phyloP scores from a whole-genome alignment of 2,329 filamentous ascomycete species.

The Rhytidhysteron rufulum region DNA sequence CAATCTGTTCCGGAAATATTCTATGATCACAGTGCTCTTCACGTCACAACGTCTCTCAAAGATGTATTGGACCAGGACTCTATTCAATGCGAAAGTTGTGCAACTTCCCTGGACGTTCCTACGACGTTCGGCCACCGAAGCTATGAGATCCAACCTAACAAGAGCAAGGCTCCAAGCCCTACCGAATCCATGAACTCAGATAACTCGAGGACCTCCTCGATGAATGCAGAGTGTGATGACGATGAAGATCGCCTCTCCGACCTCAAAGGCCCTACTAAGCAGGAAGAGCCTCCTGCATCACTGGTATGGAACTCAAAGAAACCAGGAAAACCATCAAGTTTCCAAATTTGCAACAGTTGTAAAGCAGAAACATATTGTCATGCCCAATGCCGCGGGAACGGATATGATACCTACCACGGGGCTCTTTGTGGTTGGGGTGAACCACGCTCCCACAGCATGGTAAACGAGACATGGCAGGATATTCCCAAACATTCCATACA shows the following conservation, averaged over 20 bases:
- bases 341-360: constrained; percentile 5
- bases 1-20: no score
- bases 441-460: no score
- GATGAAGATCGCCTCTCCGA: no score
- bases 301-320: background rate
- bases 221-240: no score
- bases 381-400: background rate
- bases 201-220: no score
- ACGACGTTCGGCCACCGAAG: no score
- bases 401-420: background rate
- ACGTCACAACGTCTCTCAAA: no score
- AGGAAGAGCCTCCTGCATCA: background rate
- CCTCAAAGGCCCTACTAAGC: no score
- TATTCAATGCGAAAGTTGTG: constrained; percentile 5
- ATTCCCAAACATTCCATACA: constrained; percentile 1
- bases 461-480: background rate
- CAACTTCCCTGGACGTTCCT: constrained; percentile 2
- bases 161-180: no score
- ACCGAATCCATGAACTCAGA: no score
- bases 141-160: no score
- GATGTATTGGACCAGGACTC: no score
- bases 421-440: constrained; percentile 1
- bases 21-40: constrained; percentile 3
- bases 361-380: background rate
- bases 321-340: background rate